Evolutionary conservation across 306 rosid genomes (phyloP), one percentile per base, ranked within the genome.

Genomic region (Clitoria ternatea): DNA sequence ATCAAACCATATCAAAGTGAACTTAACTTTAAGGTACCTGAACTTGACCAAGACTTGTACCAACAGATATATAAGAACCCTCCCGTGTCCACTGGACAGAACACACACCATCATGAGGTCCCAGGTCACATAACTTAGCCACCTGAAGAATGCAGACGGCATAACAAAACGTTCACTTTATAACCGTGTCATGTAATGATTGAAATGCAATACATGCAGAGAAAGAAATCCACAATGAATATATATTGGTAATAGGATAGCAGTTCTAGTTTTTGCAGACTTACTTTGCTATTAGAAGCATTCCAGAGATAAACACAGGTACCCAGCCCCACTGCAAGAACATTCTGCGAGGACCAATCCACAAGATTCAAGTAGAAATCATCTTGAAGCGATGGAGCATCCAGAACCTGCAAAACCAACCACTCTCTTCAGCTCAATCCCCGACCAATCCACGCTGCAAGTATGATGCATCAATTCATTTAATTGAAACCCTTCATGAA

Each of bases 331-430:
- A 94, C 99, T 1, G 99, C 99, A 11, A 94, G 91, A 36, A 88
- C 84, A 83, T 94, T 94, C 53, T 95, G 99, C 11, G 96, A 89
- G 33, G 99, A 95, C 99, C 99, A 95, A 70, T 95, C 99, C 70
- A 95, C 99, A 0, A 95, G 91, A 76, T 95, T 95, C 91, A 95
- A 86, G 77, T 95, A 95, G 71, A 95, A 95, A 72, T 95, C 99
- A 82, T 95, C 99, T 66, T 95, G 99, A 62, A 95, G 96, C 12
- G 99, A 91, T 11, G 99, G 99, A 0, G 99, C 99, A 87, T 95
- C 99, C 60, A 95, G 64, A 86, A 95, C 96, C 99, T 95, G 87
- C 87, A 57, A 32, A 72, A 61, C 23, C 47, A 47, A 74, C 81
- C 73, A 69, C 52, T 40, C 14, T 61, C 29, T 47, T 13, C 6